A percentile compares a stretch with the other conserved stretches of the same genome.
Evolutionary conservation across 2,329 filamentous ascomycete species (phyloP).

Genomic region (Onygenales sp.): DNA sequence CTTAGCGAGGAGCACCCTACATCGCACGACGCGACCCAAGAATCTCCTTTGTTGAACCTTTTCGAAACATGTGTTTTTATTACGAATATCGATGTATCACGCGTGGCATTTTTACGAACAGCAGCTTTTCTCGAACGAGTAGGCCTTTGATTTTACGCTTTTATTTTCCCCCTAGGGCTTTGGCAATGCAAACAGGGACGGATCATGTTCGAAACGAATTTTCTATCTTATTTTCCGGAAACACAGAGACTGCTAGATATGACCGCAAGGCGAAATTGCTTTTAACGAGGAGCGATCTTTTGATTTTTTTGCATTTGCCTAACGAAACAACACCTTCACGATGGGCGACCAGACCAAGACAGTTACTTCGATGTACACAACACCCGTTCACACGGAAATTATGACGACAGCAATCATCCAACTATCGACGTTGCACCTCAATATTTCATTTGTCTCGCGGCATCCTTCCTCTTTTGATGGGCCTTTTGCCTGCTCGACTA

Average conservation of each 20-base stretch:
- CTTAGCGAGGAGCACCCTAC: constrained; percentile 5
- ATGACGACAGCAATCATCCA: constrained; percentile 3
- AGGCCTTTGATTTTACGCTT: constrained; percentile 21
- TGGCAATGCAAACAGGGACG: background rate
- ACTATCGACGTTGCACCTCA: constrained; percentile 10
- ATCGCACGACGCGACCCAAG: constrained; percentile 2
- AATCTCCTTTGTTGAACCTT: constrained; percentile 13
- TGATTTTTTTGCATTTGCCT: background rate
- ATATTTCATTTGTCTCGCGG: constrained; percentile 1
- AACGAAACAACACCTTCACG: background rate
- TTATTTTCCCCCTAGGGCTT: constrained; percentile 9
- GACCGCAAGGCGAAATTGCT: constrained; percentile 1
- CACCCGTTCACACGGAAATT: constrained; percentile 9
- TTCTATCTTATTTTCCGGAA: constrained; percentile 16
- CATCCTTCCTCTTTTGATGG: background rate
- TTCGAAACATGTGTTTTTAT: background rate
- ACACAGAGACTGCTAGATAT: constrained; percentile 4
- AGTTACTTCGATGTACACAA: background rate
- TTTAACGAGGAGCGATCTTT: background rate
- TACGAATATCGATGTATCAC: background rate
- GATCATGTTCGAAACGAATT: background rate
- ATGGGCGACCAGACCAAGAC: constrained; percentile 1
- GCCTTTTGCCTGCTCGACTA: background rate
- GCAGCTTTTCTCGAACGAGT: background rate
- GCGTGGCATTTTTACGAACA: constrained; percentile 17